Conservation (phyloP, 345 rosid genomes). For the Jatropha curcas region DNA sequence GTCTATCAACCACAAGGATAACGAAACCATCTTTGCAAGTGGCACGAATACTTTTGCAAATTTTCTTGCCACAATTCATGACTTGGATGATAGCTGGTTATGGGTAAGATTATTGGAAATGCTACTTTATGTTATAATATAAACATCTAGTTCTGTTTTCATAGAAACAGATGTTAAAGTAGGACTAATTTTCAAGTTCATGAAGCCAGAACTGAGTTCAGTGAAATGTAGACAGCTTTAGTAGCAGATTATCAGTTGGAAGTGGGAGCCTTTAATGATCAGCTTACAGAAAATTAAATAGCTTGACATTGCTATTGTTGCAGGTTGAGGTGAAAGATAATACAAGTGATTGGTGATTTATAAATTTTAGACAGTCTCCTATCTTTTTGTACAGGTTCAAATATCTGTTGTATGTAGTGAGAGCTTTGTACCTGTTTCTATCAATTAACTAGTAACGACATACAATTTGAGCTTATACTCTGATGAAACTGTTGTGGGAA, state of each 20-base stretch:
- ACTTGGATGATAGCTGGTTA: constrained; percentile 18
- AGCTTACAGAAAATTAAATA: not conserved
- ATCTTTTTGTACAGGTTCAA: no score
- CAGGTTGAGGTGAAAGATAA: not conserved
- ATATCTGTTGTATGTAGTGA: no score
- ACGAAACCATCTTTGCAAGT: constrained; percentile 11
- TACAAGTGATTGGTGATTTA: no score
- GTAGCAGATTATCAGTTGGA: no score
- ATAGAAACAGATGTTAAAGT: not conserved
- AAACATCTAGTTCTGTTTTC: not conserved
- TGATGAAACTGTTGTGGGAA: not conserved
- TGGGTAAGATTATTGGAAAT: constrained; percentile 4
- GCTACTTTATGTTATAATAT: not conserved
- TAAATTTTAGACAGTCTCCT: no score
- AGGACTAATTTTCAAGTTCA: not conserved
- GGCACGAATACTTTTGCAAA: constrained; percentile 2
- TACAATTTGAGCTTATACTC: not conserved
- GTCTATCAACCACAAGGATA: not conserved
- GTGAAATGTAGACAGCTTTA: not conserved
- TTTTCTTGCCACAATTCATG: constrained; percentile 19
- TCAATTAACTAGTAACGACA: no score
- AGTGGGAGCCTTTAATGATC: no score
- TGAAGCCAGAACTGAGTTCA: not conserved
- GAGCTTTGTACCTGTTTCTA: no score
- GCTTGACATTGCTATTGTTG: not conserved